Base-by-base conservation (phyloP, 176 grass and related monocot genomes). In the Aegilops longissima region DNA sequence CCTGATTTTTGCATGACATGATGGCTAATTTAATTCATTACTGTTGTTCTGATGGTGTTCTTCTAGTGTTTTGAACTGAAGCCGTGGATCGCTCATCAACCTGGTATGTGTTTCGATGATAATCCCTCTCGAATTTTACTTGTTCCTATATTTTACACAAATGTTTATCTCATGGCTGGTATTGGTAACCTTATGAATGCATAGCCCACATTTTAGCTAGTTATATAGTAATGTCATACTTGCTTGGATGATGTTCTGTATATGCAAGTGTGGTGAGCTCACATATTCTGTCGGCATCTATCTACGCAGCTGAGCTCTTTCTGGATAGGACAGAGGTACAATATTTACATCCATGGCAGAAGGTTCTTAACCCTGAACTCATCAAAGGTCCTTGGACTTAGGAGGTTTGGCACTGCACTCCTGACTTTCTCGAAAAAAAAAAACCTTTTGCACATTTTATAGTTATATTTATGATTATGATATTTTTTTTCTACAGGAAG, bases 271-370 rank as follows among this genome's bases (percentile, higher is more conserved):
- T 23, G 42, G 42, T 84, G 33, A 62, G 66, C 79, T 87, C 29
- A 91, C 20, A 70, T 23, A 69, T 75, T 35, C 16, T 81, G 12
- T 87, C 59, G 66, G 10, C 67, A 24, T 86, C 78, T 84, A 17
- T 66, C 65, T 88, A 23, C 88, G 82, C 92, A 98, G 94, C 92
- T 82, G 92, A 92, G 85, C 88, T 63, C 68, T 98, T 96, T 79
- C 90, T 86, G 40, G 90, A 96, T 82, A 98, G 94, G 75, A 98
- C 97, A 80, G 90, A 98, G 83, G 97, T 98, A 73, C 97, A 98
- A 83, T 98, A 94, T 79, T 93, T 98, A 71, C 97, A 99, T 92
- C 83, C 92, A 14, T 99, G 94, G 97, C 94, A 99, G 86, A 99
- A 99, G 80, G 97, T 96, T 88, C 94, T 96, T 82, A 99, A 99